Conservation (phyloP, 1,139 yeast genomes). For the Pichia sp. region DNA sequence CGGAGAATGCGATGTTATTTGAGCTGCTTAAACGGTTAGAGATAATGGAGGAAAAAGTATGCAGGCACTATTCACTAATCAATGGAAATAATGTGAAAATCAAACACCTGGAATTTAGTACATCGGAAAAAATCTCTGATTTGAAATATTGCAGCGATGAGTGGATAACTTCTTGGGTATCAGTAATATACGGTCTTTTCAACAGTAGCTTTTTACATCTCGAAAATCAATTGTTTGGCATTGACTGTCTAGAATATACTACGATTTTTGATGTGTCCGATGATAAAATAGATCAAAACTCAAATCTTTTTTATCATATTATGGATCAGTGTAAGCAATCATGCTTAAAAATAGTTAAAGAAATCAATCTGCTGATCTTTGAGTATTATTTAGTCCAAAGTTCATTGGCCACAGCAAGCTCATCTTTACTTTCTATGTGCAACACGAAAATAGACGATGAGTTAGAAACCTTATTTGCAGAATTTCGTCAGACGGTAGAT, state of each 20-base stretch:
- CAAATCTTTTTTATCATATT: slow-evolving; percentile 21
- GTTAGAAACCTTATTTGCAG: slow-evolving; percentile 16
- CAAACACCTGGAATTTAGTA: slow-evolving; percentile 1
- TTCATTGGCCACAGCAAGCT: slow-evolving; percentile 9
- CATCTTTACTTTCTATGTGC: slow-evolving; percentile 22
- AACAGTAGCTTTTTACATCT: slow-evolving; percentile 24
- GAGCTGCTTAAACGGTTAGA: slow-evolving; percentile 21
- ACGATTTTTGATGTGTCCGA: slow-evolving; percentile 24
- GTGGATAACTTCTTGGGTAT: slow-evolving; percentile 28
- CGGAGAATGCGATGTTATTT: slow-evolving; percentile 15
- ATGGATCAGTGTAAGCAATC: slow-evolving; percentile 22
- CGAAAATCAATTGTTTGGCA: slow-evolving; percentile 26
- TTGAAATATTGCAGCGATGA: slow-evolving; percentile 20
- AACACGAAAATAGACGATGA: slow-evolving; percentile 21
- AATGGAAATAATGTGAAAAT: slow-evolving; percentile 9
- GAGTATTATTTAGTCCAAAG: slow-evolving; percentile 27
- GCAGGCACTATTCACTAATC: slow-evolving; percentile 7
- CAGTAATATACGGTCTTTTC: slow-evolving; percentile 28
- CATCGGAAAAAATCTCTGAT: slow-evolving; percentile 11
- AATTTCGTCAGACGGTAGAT: slow-evolving; percentile 14
- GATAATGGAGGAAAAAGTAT: slow-evolving; percentile 7
- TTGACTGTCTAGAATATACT: slow-evolving; percentile 24
- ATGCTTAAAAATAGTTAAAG: slow-evolving; percentile 24
- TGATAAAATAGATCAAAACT: slow-evolving; percentile 19
- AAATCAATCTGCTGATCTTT: slow-evolving; percentile 26